Evolutionary conservation across 768 basidiomycete species (phyloP).

Genomic region (Amanita rimosa): DNA sequence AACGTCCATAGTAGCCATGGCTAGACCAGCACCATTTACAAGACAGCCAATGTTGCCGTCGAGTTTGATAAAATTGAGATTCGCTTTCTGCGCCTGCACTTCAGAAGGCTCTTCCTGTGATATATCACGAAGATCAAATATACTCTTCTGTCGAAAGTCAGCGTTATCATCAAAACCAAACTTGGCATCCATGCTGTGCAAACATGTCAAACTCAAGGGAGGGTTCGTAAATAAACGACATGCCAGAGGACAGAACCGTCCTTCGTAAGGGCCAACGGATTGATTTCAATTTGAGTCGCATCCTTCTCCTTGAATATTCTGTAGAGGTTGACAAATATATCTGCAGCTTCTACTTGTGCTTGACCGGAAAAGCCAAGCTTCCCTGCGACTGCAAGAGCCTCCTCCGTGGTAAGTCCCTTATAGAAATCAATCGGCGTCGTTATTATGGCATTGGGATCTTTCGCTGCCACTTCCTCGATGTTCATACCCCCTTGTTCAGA

Average conservation of each 20-base stretch:
- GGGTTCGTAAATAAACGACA: constrained; percentile 14
- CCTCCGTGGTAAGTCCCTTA: constrained; percentile 62
- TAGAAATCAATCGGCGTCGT: constrained; percentile 86
- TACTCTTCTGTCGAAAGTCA: constrained; percentile 89
- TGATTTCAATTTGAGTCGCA: constrained; percentile 99
- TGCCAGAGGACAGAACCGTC: constrained; percentile 93
- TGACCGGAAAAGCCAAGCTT: constrained; percentile 80
- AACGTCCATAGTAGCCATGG: constrained; percentile 99
- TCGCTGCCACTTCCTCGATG: constrained; percentile 97
- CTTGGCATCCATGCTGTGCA: constrained; percentile 93
- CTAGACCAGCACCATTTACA: constrained; percentile 96
- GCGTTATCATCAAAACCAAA: constrained; percentile 99
- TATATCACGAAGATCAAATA: constrained; percentile 83
- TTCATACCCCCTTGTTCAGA: constrained; percentile 99
- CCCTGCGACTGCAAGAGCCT: constrained; percentile 71
- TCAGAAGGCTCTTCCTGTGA: constrained; percentile 96
- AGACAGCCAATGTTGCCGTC: constrained; percentile 96
- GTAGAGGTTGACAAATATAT: constrained; percentile 90
- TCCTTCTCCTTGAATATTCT: constrained; percentile 98
- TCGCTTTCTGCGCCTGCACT: constrained; percentile 93
- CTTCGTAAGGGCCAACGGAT: constrained; percentile 86
- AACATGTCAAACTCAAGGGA: not conserved
- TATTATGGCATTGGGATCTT: constrained; percentile 90
- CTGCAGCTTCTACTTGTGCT: constrained; percentile 77
- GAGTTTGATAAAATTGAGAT: constrained; percentile 97